phyloP scores from a whole-genome alignment of 805 yeast genomes.

The Ogataea glucozyma region DNA sequence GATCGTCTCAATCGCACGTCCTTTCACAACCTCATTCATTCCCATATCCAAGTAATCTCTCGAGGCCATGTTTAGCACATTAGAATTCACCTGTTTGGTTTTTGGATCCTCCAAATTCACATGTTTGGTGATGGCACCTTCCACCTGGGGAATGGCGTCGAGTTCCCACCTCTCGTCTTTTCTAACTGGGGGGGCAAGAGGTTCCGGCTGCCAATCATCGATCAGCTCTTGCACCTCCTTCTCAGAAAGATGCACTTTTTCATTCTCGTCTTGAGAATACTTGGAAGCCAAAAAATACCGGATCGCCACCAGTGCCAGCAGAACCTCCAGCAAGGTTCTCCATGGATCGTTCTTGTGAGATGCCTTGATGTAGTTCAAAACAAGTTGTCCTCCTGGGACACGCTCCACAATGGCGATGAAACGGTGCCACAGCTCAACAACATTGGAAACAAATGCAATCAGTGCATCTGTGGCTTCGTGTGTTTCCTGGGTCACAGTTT shows the following conservation, averaged over 20 bases:
- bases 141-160: slow-evolving; percentile 60
- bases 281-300: slow-evolving; percentile 78
- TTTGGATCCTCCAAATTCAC: slow-evolving; percentile 35
- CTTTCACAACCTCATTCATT: slow-evolving; percentile 44
- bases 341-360: slow-evolving; percentile 94
- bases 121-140: slow-evolving; percentile 51
- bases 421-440: slow-evolving; percentile 28
- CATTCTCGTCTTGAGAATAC: slow-evolving; percentile 72
- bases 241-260: slow-evolving; percentile 57
- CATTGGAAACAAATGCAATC: slow-evolving; percentile 28
- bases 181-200: slow-evolving; percentile 60
- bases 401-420: slow-evolving; percentile 24
- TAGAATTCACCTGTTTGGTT: slow-evolving; percentile 23
- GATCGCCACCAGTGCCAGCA: slow-evolving; percentile 77
- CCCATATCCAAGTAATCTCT: slow-evolving; percentile 71
- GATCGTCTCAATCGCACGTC: slow-evolving; percentile 59
- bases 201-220: slow-evolving; percentile 91
- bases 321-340: slow-evolving; percentile 78
- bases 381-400: slow-evolving; percentile 57
- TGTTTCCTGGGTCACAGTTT: slow-evolving; percentile 13
- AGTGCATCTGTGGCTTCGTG: slow-evolving; percentile 29
- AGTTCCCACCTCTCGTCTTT: slow-evolving; percentile 62
- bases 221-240: slow-evolving; percentile 79
- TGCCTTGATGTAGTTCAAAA: slow-evolving; percentile 71
- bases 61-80: slow-evolving; percentile 67